A percentile compares a stretch with the other conserved stretches of the same genome.
These are phyloP conservation scores for Globisporangium alternatum DNA, from an alignment of 352 stramenopile genomes.

Conservation along the genomic window DNA sequence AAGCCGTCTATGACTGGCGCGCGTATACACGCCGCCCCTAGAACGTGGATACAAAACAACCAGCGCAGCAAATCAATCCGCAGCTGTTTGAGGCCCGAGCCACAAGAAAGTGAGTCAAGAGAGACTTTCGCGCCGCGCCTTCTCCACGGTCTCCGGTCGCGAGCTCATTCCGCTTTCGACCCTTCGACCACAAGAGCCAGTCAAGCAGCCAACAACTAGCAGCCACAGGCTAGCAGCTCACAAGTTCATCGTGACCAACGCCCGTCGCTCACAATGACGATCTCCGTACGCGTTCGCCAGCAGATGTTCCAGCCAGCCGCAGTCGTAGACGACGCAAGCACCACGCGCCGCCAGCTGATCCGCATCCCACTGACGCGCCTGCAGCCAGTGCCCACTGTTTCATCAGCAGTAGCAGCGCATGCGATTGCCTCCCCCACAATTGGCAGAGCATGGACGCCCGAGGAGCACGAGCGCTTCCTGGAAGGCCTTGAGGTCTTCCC, in stretches of 20 bases:
- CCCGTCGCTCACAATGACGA: neutral
- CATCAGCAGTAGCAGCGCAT: neutral
- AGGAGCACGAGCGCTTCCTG: constrained; percentile 35
- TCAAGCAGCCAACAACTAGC: neutral
- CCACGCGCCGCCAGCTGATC: neutral
- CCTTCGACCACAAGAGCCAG: neutral
- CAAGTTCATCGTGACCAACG: no score
- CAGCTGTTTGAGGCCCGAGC: no score
- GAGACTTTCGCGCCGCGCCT: neutral
- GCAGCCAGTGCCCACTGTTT: neutral
- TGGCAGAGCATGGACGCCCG: neutral
- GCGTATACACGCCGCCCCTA: neutral
- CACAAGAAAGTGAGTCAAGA: neutral
- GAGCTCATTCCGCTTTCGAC: neutral
- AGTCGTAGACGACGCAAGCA: neutral
- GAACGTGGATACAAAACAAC: neutral
- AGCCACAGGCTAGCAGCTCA: no score
- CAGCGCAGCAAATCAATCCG: neutral
- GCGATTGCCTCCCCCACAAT: neutral
- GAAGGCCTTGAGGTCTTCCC: constrained; percentile 49
- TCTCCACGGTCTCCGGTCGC: no score
- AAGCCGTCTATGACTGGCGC: neutral
- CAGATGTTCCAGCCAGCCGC: neutral
- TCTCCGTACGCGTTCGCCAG: neutral
- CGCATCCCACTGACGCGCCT: neutral